Conservation (phyloP, 306 rosid genomes). For the Sophora flavescens region DNA sequence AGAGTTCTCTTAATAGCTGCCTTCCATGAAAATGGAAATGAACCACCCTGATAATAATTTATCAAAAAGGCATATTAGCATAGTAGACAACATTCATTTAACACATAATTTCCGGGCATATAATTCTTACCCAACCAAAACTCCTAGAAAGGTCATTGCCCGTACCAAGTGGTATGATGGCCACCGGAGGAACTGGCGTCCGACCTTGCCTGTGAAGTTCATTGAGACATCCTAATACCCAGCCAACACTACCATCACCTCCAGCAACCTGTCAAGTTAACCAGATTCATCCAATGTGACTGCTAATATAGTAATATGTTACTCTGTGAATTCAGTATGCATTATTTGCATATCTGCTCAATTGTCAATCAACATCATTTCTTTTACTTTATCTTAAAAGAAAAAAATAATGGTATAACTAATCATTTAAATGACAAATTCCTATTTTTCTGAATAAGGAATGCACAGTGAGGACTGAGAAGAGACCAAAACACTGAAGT, state of each 20-base stretch:
- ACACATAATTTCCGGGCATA: neutral
- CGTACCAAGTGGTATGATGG: slow-evolving; percentile 91
- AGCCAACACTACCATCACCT: slow-evolving; percentile 98
- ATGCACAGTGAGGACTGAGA: too few relatives aligned
- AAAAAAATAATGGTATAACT: neutral
- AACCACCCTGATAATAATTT: slow-evolving; percentile 79
- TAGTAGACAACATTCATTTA: slow-evolving; percentile 31
- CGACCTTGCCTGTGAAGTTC: slow-evolving; percentile 64
- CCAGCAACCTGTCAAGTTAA: slow-evolving; percentile 88
- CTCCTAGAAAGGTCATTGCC: slow-evolving; percentile 95
- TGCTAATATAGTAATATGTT: neutral
- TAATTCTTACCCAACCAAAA: slow-evolving; percentile 92
- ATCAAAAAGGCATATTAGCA: slow-evolving; percentile 42
- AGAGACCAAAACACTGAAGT: neutral
- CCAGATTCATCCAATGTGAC: slow-evolving; percentile 29
- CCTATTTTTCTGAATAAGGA: neutral
- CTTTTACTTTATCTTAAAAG: neutral
- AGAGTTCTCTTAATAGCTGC: slow-evolving; percentile 81
- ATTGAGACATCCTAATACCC: slow-evolving; percentile 91
- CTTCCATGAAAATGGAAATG: slow-evolving; percentile 95
- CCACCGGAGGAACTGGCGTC: slow-evolving; percentile 87
- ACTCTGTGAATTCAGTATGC: neutral
- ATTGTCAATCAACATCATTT: neutral
- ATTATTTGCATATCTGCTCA: neutral
- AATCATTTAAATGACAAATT: slow-evolving; percentile 1